Percentiles rank a stretch among this genome's conserved stretches.
Evolutionary conservation across 163 green algal genomes (phyloP).

Genomic region (Prototheca stagnorum): DNA sequence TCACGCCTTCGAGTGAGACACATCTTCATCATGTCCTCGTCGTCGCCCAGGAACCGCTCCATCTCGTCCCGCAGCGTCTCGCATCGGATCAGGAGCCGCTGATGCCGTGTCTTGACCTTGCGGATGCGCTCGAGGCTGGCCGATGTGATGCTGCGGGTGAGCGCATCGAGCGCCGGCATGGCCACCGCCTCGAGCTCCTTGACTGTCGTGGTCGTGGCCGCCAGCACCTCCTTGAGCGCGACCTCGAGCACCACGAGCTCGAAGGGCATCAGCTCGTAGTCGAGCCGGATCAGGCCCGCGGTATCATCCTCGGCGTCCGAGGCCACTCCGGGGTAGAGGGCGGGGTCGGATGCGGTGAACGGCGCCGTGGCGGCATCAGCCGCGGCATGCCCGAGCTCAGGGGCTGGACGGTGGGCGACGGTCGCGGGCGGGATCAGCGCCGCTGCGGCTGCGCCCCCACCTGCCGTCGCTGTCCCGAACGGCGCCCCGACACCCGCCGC

Average conservation of each 20-base stretch:
- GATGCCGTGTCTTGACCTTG: constrained; percentile 67
- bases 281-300: constrained; percentile 9
- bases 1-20: constrained; percentile 50
- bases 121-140: constrained; percentile 57
- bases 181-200: constrained; percentile 40
- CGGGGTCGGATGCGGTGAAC: too few species aligned
- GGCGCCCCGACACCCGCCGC: too few species aligned
- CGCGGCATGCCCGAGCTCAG: too few species aligned
- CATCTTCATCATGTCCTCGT: constrained; percentile 79
- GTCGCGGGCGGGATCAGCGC: too few species aligned
- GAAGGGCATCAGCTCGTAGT: constrained; percentile 50
- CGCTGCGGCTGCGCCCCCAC: too few species aligned
- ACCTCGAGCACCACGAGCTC: constrained; percentile 64
- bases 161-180: constrained; percentile 55
- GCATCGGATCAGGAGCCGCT: constrained; percentile 43
- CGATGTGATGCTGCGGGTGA: constrained; percentile 37
- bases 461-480: too few species aligned
- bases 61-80: constrained; percentile 47
- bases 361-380: neutral
- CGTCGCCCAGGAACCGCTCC: constrained; percentile 61
- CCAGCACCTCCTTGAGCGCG: constrained; percentile 40
- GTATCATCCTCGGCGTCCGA: constrained; percentile 4
- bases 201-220: constrained; percentile 14
- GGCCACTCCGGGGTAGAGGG: too few species aligned
- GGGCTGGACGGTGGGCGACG: too few species aligned